Percentiles rank a stretch among this genome's conserved stretches.
Evolutionary conservation across 73 alveolate genomes (phyloP).

Genomic region (Paraurostyla sp.): DNA sequence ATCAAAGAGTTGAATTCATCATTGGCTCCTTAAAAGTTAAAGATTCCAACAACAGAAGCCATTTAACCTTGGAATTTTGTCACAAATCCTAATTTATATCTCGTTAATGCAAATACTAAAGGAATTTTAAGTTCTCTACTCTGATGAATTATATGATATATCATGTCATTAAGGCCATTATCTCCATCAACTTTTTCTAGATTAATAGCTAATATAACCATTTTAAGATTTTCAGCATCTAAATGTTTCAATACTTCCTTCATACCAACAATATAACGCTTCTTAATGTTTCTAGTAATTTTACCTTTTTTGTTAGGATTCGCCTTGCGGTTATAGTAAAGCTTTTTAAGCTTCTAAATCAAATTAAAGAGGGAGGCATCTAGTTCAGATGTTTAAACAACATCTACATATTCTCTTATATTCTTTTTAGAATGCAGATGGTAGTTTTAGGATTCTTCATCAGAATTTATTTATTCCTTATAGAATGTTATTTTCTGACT

Average conservation of each 20-base stretch:
- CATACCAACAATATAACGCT: conserved; percentile 70
- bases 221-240: conserved; percentile 57
- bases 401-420: conserved; percentile 73
- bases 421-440: conserved; percentile 24
- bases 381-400: conserved; percentile 49
- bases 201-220: conserved; percentile 70
- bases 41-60: conserved; percentile 66
- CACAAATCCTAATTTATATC: conserved; percentile 59
- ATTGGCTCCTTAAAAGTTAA: conserved; percentile 66
- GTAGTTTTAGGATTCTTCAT: not conserved
- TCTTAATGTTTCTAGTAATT: conserved; percentile 47
- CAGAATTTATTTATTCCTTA: not conserved
- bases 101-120: conserved; percentile 57
- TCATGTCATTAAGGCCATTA: conserved; percentile 70
- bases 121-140: conserved; percentile 66
- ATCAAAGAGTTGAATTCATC: conserved; percentile 45
- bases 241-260: conserved; percentile 63
- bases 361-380: conserved; percentile 37
- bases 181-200: conserved; percentile 71
- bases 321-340: conserved; percentile 61
- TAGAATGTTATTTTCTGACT: not conserved
- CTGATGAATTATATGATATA: conserved; percentile 33
- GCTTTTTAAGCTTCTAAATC: conserved; percentile 58
- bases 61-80: conserved; percentile 58
- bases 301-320: conserved; percentile 66